These are phyloP conservation scores for Aureobasidium sp. DNA, from an alignment of 2,329 filamentous ascomycete genomes.

Conservation along the genomic window DNA sequence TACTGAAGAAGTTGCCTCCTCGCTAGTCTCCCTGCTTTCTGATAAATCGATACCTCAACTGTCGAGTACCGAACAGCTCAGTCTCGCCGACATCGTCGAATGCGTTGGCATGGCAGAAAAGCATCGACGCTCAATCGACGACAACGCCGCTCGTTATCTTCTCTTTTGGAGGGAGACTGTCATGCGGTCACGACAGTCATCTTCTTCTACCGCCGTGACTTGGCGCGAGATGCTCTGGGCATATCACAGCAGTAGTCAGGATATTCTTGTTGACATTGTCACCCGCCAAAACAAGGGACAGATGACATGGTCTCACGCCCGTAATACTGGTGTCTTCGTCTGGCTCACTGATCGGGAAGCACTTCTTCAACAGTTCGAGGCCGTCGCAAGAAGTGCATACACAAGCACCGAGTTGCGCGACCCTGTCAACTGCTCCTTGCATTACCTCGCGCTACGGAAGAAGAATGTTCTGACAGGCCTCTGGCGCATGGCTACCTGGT, in stretches of 20 bases:
- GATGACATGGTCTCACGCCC: conserved; percentile 76
- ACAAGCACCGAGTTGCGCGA: conserved; percentile 80
- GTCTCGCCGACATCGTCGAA: conserved; percentile 37
- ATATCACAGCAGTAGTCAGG: conserved; percentile 76
- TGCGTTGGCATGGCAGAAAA: conserved; percentile 77
- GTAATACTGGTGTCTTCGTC: conserved; percentile 86
- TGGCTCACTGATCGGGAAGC: conserved; percentile 76
- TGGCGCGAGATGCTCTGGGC: conserved; percentile 79
- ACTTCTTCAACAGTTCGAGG: conserved; percentile 76
- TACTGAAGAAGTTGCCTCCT: conserved; percentile 60
- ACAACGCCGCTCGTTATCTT: conserved; percentile 80
- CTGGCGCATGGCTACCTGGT: conserved; percentile 91
- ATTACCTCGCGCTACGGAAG: conserved; percentile 80
- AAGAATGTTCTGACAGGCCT: conserved; percentile 83
- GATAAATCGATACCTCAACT: conserved; percentile 56
- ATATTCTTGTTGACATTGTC: conserved; percentile 80
- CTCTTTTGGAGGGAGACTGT: conserved; percentile 67
- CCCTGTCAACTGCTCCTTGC: conserved; percentile 82
- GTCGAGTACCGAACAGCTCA: conserved; percentile 14
- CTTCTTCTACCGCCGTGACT: conserved; percentile 36
- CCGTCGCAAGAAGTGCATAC: conserved; percentile 89
- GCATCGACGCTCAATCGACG: conserved; percentile 80
- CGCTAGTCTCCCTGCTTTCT: conserved; percentile 69
- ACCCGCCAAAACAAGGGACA: conserved; percentile 69
- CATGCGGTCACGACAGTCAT: conserved; percentile 41